Base-by-base conservation (phyloP, 495 filamentous ascomycete genomes). In the Cetradonia linearis region DNA sequence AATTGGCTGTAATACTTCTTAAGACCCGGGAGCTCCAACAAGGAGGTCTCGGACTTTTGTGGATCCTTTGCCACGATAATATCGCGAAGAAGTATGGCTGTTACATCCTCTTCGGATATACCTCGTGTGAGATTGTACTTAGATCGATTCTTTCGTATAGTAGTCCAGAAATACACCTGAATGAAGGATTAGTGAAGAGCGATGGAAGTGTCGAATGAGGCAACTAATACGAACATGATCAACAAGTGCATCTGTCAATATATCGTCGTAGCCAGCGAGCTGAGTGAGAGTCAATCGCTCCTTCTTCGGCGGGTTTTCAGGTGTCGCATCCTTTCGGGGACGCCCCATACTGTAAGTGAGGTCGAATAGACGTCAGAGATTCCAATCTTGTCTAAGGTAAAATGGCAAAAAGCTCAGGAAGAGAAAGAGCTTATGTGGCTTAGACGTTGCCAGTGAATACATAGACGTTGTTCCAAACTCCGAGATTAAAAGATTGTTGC, bases 91-190 rank as follows among this genome's bases (percentile, higher is more conserved):
- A 99, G 78, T 55, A 95, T 88, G 58, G 81, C 77, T 44, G 86
- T 78, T 28, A 97, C 79, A 11, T 88, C 86, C 53, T 92, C 87
- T 68, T 95, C 88, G 56, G 77, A 79, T 53, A 97, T 78, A 16
- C 89, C 87, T 56, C 94, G 83, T 18, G 84, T 87, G 9, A 89
- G 80, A 66, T 85, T 86, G 73, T 95, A 99, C 59, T 87, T 88
- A 44, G 81, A 84, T 46, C 88, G 86, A 65, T 96, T 96, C 71
- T 99, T 99, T 50, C 91, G 90, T 47, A 95, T 95, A 10, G 81
- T 87, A 14, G 91, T 91, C 93, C 94, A 97, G 73, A 88, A 97
- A 69, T 88, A 95, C 16, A 86, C 84, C 94, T 98, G 68, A 31
- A 28, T 33, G 7, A 20, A 49, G 6, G 0, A 40, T 63, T 30